A percentile compares a stretch with the other conserved stretches of the same genome.
Evolutionary conservation across 2,329 filamentous ascomycete genomes (phyloP).

Genomic region (Trichocomaceae sp.): DNA sequence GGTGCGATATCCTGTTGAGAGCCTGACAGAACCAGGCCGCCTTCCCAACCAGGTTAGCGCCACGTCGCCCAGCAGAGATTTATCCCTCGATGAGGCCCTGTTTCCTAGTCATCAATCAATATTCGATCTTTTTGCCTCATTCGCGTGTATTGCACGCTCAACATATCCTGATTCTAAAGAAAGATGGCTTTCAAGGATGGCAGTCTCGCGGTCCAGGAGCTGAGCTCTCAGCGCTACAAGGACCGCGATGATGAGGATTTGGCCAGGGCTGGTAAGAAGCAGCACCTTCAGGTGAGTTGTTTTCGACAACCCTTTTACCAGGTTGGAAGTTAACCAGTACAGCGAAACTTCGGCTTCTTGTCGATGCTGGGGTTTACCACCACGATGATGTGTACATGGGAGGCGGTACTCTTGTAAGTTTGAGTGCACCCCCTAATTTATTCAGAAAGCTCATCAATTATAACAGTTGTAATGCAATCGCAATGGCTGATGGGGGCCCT

Average conservation of each 20-base stretch:
- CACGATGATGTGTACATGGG: neutral
- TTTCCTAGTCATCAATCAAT: no score
- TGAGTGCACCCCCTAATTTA: neutral
- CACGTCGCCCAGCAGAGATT: no score
- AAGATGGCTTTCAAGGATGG: neutral
- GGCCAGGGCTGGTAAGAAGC: neutral
- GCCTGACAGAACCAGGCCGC: no score
- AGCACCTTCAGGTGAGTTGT: neutral
- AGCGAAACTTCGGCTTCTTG: neutral
- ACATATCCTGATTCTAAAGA: neutral
- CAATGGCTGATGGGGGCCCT: conserved; percentile 21
- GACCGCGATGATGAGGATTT: neutral
- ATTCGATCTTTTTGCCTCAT: no score
- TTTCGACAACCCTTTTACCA: neutral
- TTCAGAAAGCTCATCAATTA: neutral
- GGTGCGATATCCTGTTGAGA: no score
- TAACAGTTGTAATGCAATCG: neutral
- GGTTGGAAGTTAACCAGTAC: neutral
- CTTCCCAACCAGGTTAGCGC: no score
- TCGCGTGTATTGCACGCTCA: no score
- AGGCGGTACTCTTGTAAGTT: conserved; percentile 30
- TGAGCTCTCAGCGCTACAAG: neutral
- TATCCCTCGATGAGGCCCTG: no score
- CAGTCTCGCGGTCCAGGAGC: neutral
- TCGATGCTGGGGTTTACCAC: neutral